Base-by-base conservation (phyloP, 2,329 filamentous ascomycete genomes). In the Mollisiaceae sp. region DNA sequence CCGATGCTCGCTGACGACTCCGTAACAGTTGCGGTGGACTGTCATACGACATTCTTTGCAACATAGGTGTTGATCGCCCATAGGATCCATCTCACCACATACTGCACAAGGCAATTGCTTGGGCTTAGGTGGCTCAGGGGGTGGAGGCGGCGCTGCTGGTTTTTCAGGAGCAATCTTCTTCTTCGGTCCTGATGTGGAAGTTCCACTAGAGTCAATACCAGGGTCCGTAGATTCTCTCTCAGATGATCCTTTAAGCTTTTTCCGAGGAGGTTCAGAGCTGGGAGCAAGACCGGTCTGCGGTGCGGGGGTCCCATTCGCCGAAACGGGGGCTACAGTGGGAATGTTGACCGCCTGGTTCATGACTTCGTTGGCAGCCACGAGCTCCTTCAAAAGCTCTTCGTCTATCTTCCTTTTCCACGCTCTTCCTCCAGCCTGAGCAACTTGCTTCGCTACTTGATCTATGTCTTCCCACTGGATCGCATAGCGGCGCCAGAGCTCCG, bases 381-480 rank as follows among this genome's bases (percentile, higher is more conserved):
- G 80, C 77, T 94, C 92, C 72, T 91, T 91, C 62, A 94, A 81
- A 15, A 97, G 82, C 75, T 98, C 95, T 77, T 98, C 94, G 70
- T 99, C 95, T 64, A 97, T 89, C 75, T 91, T 92, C 65, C 92
- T 88, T 80, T 95, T 96, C 88, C 90, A 94, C 4, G 91, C 90
- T 71, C 92, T 90, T 55, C 91, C 91, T 52, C 93, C 92, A 55
- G 89, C 87, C 69, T 91, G 88, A 0, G 89, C 87, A 50, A 96
- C 89, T 80, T 97, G 97, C 80, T 94, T 97, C 45, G 90, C 87
- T 43, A 97, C 86, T 73, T 98, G 94, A 50, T 98, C 95, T 15
- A 93, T 86, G 70, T 97, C 92, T 78, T 98, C 95, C 89, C 93
- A 99, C 71, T 96, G 92, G 67, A 99, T 93, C 18, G 91, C 94